Conservation (phyloP, 2,329 filamentous ascomycete species). For the Fusarium stilboides region DNA sequence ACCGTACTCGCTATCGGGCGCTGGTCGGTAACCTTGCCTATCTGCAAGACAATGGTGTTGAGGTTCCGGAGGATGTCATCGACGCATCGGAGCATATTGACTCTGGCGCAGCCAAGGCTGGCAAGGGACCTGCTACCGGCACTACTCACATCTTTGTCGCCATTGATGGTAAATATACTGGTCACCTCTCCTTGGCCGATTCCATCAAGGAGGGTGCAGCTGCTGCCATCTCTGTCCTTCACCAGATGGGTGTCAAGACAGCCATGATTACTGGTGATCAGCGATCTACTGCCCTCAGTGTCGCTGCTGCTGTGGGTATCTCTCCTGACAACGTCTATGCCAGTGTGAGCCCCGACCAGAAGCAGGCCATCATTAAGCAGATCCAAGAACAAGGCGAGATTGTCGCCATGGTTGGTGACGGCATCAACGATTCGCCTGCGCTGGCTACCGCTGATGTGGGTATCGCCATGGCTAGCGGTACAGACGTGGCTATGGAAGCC, state of each 20-base stretch:
- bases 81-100: slow-evolving; percentile 74
- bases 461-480: slow-evolving; percentile 92
- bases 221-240: slow-evolving; percentile 84
- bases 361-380: slow-evolving; percentile 85
- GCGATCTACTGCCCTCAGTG: slow-evolving; percentile 83
- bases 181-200: slow-evolving; percentile 87
- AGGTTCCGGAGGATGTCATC: slow-evolving; percentile 74
- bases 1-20: slow-evolving; percentile 82
- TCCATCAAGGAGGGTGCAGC: slow-evolving; percentile 90
- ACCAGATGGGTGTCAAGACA: slow-evolving; percentile 86
- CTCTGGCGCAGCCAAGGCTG: slow-evolving; percentile 57
- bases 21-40: slow-evolving; percentile 87
- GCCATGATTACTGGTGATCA: slow-evolving; percentile 97
- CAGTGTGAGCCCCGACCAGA: slow-evolving; percentile 91
- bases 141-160: slow-evolving; percentile 94
- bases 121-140: slow-evolving; percentile 68
- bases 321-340: slow-evolving; percentile 82
- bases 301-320: slow-evolving; percentile 88
- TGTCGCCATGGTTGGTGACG: slow-evolving; percentile 97
- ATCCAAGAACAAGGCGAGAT: slow-evolving; percentile 82
- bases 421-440: slow-evolving; percentile 97
- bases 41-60: slow-evolving; percentile 78
- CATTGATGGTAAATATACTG: slow-evolving; percentile 85
- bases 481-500: slow-evolving; percentile 97
- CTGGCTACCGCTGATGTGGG: slow-evolving; percentile 93